phyloP scores from a whole-genome alignment of 257 asterid genomes.

The Penstemon eatonii region DNA sequence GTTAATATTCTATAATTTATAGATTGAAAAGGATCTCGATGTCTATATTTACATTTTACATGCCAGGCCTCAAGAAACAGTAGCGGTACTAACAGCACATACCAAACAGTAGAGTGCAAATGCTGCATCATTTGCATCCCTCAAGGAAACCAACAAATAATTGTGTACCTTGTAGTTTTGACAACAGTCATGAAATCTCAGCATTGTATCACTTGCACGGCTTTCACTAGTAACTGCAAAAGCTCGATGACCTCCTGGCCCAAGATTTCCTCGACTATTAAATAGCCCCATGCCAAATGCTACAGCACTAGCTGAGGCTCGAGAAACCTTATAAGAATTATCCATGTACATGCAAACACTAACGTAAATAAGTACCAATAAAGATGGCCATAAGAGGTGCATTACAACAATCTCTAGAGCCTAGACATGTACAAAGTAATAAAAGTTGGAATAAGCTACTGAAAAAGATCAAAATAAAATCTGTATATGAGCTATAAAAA shows the following conservation, averaged over 20 bases:
- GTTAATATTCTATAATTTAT: slow-evolving; percentile 5
- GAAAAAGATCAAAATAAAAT: slow-evolving; percentile 15
- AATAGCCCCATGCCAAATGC: slow-evolving; percentile 98
- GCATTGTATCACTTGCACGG: slow-evolving; percentile 86
- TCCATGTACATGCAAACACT: slow-evolving; percentile 21
- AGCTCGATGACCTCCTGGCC: slow-evolving; percentile 82
- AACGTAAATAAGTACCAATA: slow-evolving; percentile 12
- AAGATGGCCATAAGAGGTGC: slow-evolving; percentile 8
- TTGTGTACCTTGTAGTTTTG: slow-evolving; percentile 83
- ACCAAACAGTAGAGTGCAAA: too few relatives aligned
- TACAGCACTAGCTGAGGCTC: slow-evolving; percentile 97
- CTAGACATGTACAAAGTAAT: too few relatives aligned
- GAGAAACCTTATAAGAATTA: slow-evolving; percentile 54
- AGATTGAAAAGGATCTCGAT: slow-evolving; percentile 4
- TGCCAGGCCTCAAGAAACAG: not conserved
- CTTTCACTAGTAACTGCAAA: slow-evolving; percentile 95
- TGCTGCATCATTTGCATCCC: too few relatives aligned
- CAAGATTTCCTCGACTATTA: slow-evolving; percentile 78
- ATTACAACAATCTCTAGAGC: slow-evolving; percentile 9
- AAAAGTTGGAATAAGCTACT: not conserved
- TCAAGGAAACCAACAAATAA: not conserved
- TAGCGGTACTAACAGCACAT: slow-evolving; percentile 19
- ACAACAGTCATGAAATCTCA: slow-evolving; percentile 96
- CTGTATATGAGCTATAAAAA: slow-evolving; percentile 7
- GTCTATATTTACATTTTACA: not conserved